Percentiles rank a stretch among this genome's conserved stretches.
phyloP scores from a whole-genome alignment of 2,329 filamentous ascomycete species.

The Nannizziopsis barbatae region DNA sequence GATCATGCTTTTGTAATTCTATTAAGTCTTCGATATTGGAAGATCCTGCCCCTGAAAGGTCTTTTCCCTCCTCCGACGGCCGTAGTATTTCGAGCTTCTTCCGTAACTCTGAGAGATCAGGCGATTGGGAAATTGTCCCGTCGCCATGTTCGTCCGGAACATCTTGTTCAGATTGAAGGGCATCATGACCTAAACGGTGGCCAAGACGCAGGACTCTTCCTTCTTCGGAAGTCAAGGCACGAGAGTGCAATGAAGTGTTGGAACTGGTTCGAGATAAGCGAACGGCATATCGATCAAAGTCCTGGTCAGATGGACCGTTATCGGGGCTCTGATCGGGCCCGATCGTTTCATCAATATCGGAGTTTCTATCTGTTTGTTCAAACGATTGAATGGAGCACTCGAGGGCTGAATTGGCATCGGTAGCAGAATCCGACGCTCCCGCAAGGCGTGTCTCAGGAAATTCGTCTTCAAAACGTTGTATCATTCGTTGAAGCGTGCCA shows the following conservation, averaged over 20 bases:
- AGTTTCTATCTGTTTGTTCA: conserved; percentile 6
- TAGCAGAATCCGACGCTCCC: conserved; percentile 19
- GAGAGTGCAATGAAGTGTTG: conserved; percentile 56
- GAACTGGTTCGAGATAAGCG: conserved; percentile 50
- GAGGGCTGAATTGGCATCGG: conserved; percentile 15
- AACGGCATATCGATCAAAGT: conserved; percentile 33
- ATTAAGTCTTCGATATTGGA: conserved; percentile 38
- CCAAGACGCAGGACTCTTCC: conserved; percentile 58
- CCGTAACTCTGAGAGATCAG: conserved; percentile 37
- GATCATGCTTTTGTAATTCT: conserved; percentile 33
- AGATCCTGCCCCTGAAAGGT: not conserved
- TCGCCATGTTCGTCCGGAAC: conserved; percentile 17
- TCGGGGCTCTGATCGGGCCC: conserved; percentile 24
- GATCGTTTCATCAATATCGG: conserved; percentile 7
- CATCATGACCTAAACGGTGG: conserved; percentile 53
- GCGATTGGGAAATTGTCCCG: conserved; percentile 25
- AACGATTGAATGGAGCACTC: conserved; percentile 29
- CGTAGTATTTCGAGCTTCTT: conserved; percentile 35
- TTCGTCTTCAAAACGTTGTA: conserved; percentile 90
- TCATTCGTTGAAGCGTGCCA: conserved; percentile 77
- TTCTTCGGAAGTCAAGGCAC: conserved; percentile 56
- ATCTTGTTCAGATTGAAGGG: conserved; percentile 43
- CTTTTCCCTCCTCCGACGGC: not conserved
- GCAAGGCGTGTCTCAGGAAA: conserved; percentile 71
- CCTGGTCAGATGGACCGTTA: conserved; percentile 29